phyloP scores from a whole-genome alignment of 768 basidiomycete species.

The Pulveroboletus sp. region DNA sequence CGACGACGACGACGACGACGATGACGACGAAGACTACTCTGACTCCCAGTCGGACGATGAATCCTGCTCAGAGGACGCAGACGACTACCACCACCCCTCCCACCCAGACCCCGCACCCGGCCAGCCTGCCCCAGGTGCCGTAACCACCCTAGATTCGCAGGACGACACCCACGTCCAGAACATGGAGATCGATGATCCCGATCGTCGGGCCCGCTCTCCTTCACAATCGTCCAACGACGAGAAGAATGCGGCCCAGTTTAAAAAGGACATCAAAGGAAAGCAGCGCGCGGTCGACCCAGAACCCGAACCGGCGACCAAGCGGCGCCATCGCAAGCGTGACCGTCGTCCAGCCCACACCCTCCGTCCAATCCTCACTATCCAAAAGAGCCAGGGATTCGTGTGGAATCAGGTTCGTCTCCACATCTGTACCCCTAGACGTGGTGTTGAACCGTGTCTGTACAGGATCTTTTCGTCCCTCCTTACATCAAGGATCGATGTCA shows the following conservation, averaged over 20 bases:
- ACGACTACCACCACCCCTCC: constrained; percentile 49
- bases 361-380: constrained; percentile 82
- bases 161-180: constrained; percentile 46
- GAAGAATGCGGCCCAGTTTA: constrained; percentile 38
- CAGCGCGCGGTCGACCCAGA: constrained; percentile 73
- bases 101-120: constrained; percentile 29
- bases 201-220: constrained; percentile 20
- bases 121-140: constrained; percentile 21
- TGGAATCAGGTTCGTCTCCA: constrained; percentile 79
- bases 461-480: constrained; percentile 85
- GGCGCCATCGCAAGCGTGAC: constrained; percentile 50
- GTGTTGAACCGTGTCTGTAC: no score
- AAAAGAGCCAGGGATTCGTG: constrained; percentile 83
- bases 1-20: constrained; percentile 54
- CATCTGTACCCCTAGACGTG: background rate
- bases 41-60: constrained; percentile 50
- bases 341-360: constrained; percentile 57
- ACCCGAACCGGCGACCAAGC: constrained; percentile 43
- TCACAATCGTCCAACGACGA: constrained; percentile 23
- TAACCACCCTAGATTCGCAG: constrained; percentile 25
- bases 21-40: constrained; percentile 54
- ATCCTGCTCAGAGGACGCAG: constrained; percentile 73
- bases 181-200: constrained; percentile 50
- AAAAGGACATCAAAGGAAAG: constrained; percentile 74
- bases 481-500: constrained; percentile 89